These are phyloP conservation scores for Phanerochaete carnosa DNA, from an alignment of 768 basidiomycete species.

Conservation along the genomic window DNA sequence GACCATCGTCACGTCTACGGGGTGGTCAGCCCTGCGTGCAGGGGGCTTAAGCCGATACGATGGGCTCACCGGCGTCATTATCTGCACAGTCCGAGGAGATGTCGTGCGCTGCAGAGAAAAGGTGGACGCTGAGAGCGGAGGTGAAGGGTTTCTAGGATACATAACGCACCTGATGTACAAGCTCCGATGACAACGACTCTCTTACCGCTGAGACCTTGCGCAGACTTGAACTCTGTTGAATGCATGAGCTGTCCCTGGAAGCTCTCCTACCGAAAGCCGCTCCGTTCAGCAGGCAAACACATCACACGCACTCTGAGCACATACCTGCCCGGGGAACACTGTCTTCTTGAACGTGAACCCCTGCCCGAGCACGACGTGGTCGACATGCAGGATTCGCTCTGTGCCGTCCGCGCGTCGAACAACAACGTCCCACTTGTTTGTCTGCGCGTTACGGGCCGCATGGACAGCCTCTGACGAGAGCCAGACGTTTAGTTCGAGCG, in stretches of 20 bases:
- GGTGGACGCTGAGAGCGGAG: conserved; percentile 27
- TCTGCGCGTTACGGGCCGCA: conserved; percentile 16
- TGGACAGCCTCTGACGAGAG: conserved; percentile 35
- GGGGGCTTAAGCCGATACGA: neutral
- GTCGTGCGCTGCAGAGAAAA: conserved; percentile 36
- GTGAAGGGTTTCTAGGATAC: neutral
- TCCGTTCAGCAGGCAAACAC: neutral
- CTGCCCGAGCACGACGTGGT: conserved; percentile 37
- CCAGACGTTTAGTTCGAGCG: conserved; percentile 65
- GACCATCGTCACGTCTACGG: conserved; percentile 47
- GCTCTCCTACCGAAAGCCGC: conserved; percentile 34
- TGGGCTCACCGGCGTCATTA: conserved; percentile 30
- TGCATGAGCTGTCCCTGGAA: conserved; percentile 66
- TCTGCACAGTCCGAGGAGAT: conserved; percentile 44
- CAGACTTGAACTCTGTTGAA: conserved; percentile 50
- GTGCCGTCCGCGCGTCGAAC: conserved; percentile 33
- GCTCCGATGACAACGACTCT: conserved; percentile 34
- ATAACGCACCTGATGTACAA: neutral
- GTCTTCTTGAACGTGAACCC: conserved; percentile 36
- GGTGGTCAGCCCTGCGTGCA: conserved; percentile 19
- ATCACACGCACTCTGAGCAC: conserved; percentile 16
- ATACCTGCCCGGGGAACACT: conserved; percentile 55
- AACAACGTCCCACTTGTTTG: conserved; percentile 26
- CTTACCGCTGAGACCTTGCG: conserved; percentile 57
- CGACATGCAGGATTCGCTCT: conserved; percentile 23